Evolutionary conservation across 2,329 filamentous ascomycete species (phyloP).

Genomic region (Verticillium tricorpus): DNA sequence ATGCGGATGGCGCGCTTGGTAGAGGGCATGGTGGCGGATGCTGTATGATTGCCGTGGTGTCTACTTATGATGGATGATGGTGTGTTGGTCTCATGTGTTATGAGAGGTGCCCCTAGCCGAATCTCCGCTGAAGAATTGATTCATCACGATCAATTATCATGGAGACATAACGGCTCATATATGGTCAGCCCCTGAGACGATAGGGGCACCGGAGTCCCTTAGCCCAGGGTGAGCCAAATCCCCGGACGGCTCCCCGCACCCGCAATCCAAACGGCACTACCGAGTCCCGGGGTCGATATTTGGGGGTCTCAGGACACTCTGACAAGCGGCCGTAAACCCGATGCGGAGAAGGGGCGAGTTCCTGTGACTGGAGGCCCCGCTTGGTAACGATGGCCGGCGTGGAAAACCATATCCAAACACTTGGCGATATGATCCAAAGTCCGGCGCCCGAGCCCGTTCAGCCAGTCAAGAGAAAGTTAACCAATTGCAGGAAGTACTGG

Average conservation of each 20-base stretch:
- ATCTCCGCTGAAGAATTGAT: neutral
- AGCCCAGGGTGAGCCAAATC: neutral
- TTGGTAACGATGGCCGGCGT: neutral
- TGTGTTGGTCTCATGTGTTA: neutral
- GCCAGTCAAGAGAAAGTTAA: too few species aligned
- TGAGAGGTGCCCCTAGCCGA: too few species aligned
- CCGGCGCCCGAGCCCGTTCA: neutral
- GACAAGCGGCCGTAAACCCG: neutral
- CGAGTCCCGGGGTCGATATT: neutral
- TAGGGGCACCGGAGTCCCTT: neutral
- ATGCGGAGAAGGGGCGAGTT: neutral
- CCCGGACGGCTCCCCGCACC: neutral
- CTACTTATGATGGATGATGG: neutral
- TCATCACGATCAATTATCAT: too few species aligned
- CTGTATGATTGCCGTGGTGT: too few species aligned
- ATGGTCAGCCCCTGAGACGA: neutral
- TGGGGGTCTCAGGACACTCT: neutral
- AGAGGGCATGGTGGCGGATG: slow-evolving; percentile 14
- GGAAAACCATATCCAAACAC: slow-evolving; percentile 1
- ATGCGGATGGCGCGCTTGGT: slow-evolving; percentile 32
- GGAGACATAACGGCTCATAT: neutral
- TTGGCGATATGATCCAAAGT: neutral
- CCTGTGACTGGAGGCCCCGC: neutral
- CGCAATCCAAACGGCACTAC: neutral
- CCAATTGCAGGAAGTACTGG: neutral